phyloP scores from a whole-genome alignment of 352 stramenopile species.

The Phytophthora podocarpi region DNA sequence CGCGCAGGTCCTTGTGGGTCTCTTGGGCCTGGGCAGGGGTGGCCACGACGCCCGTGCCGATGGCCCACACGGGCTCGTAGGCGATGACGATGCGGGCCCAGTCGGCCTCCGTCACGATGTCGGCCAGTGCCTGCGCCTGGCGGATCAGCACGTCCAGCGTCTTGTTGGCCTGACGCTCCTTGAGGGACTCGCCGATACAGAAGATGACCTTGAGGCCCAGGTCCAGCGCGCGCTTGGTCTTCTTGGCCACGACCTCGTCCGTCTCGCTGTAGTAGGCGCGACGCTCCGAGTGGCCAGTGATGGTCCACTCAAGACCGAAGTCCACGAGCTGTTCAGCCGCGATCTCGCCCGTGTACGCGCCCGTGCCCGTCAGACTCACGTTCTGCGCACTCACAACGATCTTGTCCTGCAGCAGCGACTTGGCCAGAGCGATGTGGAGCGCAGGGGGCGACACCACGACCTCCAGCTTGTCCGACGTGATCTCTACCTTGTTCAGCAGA shows the following conservation, averaged over 20 bases:
- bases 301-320: conserved; percentile 59
- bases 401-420: conserved; percentile 60
- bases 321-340: conserved; percentile 90
- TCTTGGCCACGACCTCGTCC: conserved; percentile 90
- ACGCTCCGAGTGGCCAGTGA: conserved; percentile 91
- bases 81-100: conserved; percentile 90
- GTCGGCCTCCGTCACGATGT: conserved; percentile 80
- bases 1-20: conserved; percentile 77
- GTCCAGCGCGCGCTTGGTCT: conserved; percentile 86
- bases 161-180: conserved; percentile 82
- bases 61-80: conserved; percentile 96
- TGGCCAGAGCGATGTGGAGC: conserved; percentile 59
- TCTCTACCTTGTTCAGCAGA: conserved; percentile 81
- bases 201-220: conserved; percentile 92
- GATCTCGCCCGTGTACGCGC: conserved; percentile 94
- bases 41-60: conserved; percentile 93
- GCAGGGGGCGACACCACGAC: conserved; percentile 75
- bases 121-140: conserved; percentile 92
- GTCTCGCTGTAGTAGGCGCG: conserved; percentile 86
- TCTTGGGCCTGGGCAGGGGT: conserved; percentile 94
- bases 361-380: conserved; percentile 81
- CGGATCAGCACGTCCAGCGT: conserved; percentile 90
- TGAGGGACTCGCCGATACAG: conserved; percentile 95
- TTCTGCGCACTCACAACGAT: conserved; percentile 84
- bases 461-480: conserved; percentile 68